A percentile compares a stretch with the other conserved stretches of the same genome.
Evolutionary conservation across 1,284 basidiomycete genomes (phyloP).

Genomic region (Cystobasidium slooffiae): DNA sequence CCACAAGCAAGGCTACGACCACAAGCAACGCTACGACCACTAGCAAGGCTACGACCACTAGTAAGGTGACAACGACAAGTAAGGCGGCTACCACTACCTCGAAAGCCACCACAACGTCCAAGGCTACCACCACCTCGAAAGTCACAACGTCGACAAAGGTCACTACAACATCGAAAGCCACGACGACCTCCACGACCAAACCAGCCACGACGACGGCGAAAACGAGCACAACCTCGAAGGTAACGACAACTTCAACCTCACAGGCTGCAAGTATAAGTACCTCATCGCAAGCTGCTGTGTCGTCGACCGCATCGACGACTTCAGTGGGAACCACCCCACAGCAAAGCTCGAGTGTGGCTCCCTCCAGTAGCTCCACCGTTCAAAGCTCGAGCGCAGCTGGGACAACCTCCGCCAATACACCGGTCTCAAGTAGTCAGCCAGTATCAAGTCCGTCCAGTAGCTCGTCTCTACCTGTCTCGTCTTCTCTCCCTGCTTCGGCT

Average conservation of each 20-base stretch:
- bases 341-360: not conserved
- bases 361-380: not conserved
- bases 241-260: not conserved
- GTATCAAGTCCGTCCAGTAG: no score
- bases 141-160: not conserved
- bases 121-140: not conserved
- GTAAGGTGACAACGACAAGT: conserved; percentile 2
- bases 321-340: not conserved
- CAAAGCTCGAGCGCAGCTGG: no score
- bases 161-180: not conserved
- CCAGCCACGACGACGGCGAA: not conserved
- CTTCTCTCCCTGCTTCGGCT: no score
- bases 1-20: conserved; percentile 2
- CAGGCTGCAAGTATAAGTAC: not conserved
- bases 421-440: no score
- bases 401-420: no score
- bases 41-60: conserved; percentile 1
- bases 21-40: not conserved
- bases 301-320: not conserved
- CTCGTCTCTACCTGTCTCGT: no score
- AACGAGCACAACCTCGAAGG: not conserved
- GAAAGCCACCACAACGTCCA: conserved; percentile 9
- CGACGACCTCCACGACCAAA: not conserved
- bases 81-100: conserved; percentile 5
- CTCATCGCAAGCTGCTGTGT: not conserved